Conservation (phyloP, 805 yeast genomes). For the Candida ponderosae region DNA sequence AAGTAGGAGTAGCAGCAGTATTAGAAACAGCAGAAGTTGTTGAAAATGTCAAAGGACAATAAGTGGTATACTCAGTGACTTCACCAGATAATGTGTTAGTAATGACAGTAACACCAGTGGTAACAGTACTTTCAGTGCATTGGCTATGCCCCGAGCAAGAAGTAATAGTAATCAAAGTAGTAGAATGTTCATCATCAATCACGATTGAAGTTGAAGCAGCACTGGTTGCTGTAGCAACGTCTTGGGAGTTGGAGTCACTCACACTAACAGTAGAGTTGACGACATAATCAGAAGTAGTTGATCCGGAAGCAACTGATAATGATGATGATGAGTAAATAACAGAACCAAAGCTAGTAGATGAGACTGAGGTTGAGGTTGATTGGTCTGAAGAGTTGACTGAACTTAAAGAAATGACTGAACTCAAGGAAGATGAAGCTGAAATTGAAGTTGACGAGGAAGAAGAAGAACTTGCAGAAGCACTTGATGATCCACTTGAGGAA, state of each 20-base stretch:
- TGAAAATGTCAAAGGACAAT: constrained; percentile 25
- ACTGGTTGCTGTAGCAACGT: neutral
- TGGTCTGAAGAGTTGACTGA: too few relatives aligned
- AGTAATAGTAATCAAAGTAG: constrained; percentile 28
- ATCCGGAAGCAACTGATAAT: neutral
- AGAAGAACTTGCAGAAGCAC: too few relatives aligned
- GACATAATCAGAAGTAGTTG: neutral
- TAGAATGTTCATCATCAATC: constrained; percentile 5
- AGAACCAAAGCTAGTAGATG: neutral
- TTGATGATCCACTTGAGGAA: too few relatives aligned
- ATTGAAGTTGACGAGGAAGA: too few relatives aligned
- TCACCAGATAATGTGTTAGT: constrained; percentile 19
- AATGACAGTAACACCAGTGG: constrained; percentile 25
- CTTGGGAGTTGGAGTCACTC: too few relatives aligned
- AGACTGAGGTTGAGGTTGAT: too few relatives aligned
- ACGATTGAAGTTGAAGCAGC: neutral
- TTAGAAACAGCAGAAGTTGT: too few relatives aligned
- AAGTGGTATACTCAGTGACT: constrained; percentile 31
- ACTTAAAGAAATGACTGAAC: too few relatives aligned
- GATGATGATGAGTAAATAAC: neutral
- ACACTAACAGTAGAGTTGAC: too few relatives aligned
- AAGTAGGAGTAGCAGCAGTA: too few relatives aligned
- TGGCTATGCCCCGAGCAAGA: constrained; percentile 22
- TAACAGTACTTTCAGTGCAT: constrained; percentile 18
- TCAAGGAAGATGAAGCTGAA: too few relatives aligned